Evolutionary conservation across 805 yeast species (phyloP), one percentile per base, ranked within the genome.

Genomic region (Myxozyma mucilagina): DNA sequence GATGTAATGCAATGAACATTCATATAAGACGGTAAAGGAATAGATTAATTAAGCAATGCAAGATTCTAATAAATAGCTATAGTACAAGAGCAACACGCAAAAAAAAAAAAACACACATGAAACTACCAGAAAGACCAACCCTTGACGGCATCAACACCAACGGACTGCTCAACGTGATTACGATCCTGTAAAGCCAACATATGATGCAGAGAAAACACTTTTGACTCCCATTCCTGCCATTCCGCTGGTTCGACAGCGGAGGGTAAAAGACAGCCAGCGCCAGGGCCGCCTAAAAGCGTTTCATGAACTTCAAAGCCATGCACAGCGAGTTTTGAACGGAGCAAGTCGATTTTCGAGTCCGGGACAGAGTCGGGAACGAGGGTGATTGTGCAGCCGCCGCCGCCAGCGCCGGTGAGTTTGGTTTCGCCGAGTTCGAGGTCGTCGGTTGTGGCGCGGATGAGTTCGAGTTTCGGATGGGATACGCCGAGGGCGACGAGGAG

Each of bases 331-430:
- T 79, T 67, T 18, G 67, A 69, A 14, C 69, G 66, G 38, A 76
- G 70, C 29, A 74, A 73, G 0, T 70, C 69, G 7, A 82, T 71
- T 16, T 70, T 70, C 3, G 71, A 73, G 18, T 73, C 78, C 0
- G 68, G 67, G 1, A 73, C 75, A 1, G 76, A 78, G 44, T 81
- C 84, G 16, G 68, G 67, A 14, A 92, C 78, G 42, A 94, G 75
- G 0, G 98, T 94, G 58, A 94, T 87, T 10, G 98, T 96, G 78
- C 99, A 94, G 1, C 99, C 99, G 53, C 99, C 99, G 20, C 99
- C 99, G 39, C 99, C 99, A 0, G 99, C 99, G 45, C 99, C 99
- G 0, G 99, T 94, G 57, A 94, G 80, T 73, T 94, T 94, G 0
- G 99, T 93, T 60, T 87, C 85, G 7, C 99, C 99, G 16, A 94